Percentiles rank a stretch among this genome's conserved stretches.
These are phyloP conservation scores for Lactarius pseudohatsudake DNA, from an alignment of 768 basidiomycete genomes.

Conservation along the genomic window DNA sequence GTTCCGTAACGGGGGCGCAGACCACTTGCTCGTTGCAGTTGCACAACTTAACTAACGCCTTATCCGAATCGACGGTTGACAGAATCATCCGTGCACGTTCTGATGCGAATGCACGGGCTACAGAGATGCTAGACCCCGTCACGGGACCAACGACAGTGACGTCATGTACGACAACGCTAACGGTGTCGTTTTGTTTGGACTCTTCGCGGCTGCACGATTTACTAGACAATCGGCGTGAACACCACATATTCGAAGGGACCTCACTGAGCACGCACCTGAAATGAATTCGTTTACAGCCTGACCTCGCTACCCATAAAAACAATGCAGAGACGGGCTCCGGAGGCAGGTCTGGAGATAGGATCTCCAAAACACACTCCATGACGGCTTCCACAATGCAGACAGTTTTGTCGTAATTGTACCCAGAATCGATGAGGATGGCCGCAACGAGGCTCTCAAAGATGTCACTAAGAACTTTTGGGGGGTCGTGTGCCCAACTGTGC, in stretches of 20 bases:
- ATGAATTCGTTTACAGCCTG: conserved; percentile 54
- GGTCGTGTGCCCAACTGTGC: conserved; percentile 78
- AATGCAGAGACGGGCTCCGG: conserved; percentile 75
- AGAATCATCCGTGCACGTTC: conserved; percentile 59
- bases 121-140: conserved; percentile 50
- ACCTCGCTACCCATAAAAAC: conserved; percentile 59
- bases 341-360: conserved; percentile 57
- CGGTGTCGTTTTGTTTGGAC: conserved; percentile 47
- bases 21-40: conserved; percentile 37
- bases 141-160: conserved; percentile 58
- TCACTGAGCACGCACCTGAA: conserved; percentile 42
- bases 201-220: conserved; percentile 47
- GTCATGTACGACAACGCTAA: conserved; percentile 61
- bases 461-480: conserved; percentile 84
- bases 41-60: conserved; percentile 46
- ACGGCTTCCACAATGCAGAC: conserved; percentile 57
- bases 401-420: conserved; percentile 69
- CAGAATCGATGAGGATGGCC: conserved; percentile 78
- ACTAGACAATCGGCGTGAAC: conserved; percentile 34
- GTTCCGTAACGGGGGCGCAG: conserved; percentile 15
- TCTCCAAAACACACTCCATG: conserved; percentile 66
- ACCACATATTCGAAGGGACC: conserved; percentile 29
- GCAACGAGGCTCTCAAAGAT: conserved; percentile 84
- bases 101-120: conserved; percentile 69
- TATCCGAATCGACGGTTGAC: conserved; percentile 46